Evolutionary conservation across 2,329 filamentous ascomycete species (phyloP).

Genomic region (Exophiala xenobiotica): DNA sequence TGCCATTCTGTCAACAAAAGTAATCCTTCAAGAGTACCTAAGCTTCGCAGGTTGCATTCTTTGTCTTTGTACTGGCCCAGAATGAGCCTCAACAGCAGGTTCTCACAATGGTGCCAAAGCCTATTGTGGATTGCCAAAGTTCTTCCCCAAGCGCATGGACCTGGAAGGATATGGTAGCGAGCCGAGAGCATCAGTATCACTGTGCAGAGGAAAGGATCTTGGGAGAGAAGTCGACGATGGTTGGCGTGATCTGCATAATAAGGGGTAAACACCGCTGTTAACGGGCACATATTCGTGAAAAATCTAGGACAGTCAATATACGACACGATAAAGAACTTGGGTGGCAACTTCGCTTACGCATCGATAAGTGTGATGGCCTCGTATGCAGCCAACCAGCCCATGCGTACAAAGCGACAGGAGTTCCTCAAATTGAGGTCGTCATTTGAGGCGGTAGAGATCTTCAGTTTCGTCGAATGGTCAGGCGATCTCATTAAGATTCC

Average conservation of each 20-base stretch:
- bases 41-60: constrained; percentile 49
- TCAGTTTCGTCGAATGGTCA: constrained; percentile 71
- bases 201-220: constrained; percentile 54
- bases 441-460: constrained; percentile 46
- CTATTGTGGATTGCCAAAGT: constrained; percentile 56
- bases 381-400: constrained; percentile 47
- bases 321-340: neutral
- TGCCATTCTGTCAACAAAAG: constrained; percentile 59
- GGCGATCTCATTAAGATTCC: no score
- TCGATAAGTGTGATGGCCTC: constrained; percentile 56
- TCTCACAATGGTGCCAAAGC: constrained; percentile 56
- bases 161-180: constrained; percentile 48
- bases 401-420: constrained; percentile 35
- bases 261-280: constrained; percentile 53
- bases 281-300: constrained; percentile 51
- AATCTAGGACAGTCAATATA: constrained; percentile 34
- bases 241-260: constrained; percentile 52
- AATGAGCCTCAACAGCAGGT: constrained; percentile 54
- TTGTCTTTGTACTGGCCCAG: constrained; percentile 55
- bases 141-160: constrained; percentile 46
- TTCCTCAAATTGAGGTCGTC: constrained; percentile 44
- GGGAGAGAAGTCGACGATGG: constrained; percentile 49
- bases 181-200: constrained; percentile 58
- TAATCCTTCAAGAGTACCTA: constrained; percentile 55
- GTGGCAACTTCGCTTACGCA: constrained; percentile 36